Evolutionary conservation across 139 green algal genomes (phyloP).

Genomic region (Picochlorum sp.): DNA sequence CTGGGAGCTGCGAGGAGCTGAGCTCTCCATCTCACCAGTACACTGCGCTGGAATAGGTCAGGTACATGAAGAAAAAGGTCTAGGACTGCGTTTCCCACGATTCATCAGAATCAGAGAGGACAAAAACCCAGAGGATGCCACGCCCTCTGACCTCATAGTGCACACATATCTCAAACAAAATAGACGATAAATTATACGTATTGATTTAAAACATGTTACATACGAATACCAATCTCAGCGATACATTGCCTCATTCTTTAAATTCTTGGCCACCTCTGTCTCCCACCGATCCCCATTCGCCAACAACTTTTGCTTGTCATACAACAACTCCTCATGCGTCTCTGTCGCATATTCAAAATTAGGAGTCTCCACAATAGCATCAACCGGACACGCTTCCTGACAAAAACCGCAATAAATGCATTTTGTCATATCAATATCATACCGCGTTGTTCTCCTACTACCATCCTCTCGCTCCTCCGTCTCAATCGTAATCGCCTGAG

Average conservation of each 20-base stretch:
- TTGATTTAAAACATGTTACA: neutral
- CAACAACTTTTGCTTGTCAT: constrained; percentile 99
- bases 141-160: constrained; percentile 56
- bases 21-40: constrained; percentile 65
- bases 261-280: constrained; percentile 92
- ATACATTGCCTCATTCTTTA: constrained; percentile 71
- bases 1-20: constrained; percentile 59
- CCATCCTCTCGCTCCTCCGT: constrained; percentile 98
- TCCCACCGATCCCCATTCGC: constrained; percentile 96
- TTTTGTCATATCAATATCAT: constrained; percentile 99
- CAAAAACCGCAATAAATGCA: constrained; percentile 14
- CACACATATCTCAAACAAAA: constrained; percentile 13
- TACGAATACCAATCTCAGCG: constrained; percentile 31
- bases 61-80: constrained; percentile 33
- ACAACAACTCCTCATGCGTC: constrained; percentile 85
- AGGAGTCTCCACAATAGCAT: constrained; percentile 96
- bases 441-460: constrained; percentile 49
- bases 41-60: constrained; percentile 31
- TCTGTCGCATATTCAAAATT: constrained; percentile 99
- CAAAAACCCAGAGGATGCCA: constrained; percentile 84
- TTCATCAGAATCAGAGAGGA: constrained; percentile 59
- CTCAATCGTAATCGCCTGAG: constrained; percentile 98
- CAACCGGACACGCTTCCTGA: constrained; percentile 97
- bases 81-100: constrained; percentile 59
- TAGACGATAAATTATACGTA: neutral